Base-by-base conservation (phyloP, 176 grass and related monocot genomes). In the Rhynchospora pubera region DNA sequence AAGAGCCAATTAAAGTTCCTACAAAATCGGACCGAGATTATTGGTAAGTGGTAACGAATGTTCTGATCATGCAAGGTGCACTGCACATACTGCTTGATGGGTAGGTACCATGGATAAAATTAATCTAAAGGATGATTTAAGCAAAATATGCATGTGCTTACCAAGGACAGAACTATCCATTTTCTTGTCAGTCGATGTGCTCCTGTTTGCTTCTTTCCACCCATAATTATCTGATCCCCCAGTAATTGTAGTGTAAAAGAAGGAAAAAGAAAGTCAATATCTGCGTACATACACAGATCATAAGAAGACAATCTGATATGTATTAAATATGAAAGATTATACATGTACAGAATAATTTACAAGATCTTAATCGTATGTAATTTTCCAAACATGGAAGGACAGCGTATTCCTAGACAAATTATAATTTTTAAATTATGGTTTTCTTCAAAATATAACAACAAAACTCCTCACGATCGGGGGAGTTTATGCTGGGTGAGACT, bases 81-180 rank as follows among this genome's bases (percentile, higher is more conserved):
- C 4, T 78, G 46, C 12, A 26, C 19, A 5, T 50, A 74, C 9
- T 4, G 14, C 6, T 74, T 50, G 9, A 21, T 74, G 18, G 19
- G 11, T 7, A 9, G 15, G 73, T 28, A 21, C n/a, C 15, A 78
- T 7, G 21, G 24, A 57, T 24, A 62, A 61, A n/a, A n/a, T n/a
- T n/a, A 16, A 79, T 11, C 10, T 61, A 43, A 45, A 19, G 28
- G 11, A 60, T 58, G 19, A 58, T 61, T 13, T 28, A 4, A 19
- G 45, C 45, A 39, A 53, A 21, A 60, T 10, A 43, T n/a, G n/a
- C n/a, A n/a, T n/a, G n/a, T 60, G 18, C 79, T 81, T 65, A 81
- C 79, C 42, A 81, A 45, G 46, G 79, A 7, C 43, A 81, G 12
- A 65, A 81, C 28, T 8, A 18, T 65, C 79, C 79, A 81, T 81